Evolutionary conservation across 106 monocot species (phyloP).

Genomic region (Agapanthus africanus): DNA sequence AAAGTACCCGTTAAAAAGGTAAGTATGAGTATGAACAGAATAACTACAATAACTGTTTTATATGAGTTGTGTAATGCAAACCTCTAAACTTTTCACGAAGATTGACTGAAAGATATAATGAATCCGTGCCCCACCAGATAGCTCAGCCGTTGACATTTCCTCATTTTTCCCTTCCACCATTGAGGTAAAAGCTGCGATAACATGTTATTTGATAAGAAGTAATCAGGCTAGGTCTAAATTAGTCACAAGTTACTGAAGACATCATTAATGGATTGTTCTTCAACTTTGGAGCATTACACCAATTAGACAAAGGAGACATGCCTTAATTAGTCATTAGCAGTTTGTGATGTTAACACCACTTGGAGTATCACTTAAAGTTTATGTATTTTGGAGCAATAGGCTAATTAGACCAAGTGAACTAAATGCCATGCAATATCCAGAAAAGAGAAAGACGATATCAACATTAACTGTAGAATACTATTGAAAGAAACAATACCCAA

Average conservation of each 20-base stretch:
- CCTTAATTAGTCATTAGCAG: too few species aligned
- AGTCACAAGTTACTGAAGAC: background rate
- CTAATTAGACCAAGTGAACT: too few species aligned
- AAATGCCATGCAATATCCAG: background rate
- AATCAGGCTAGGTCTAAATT: background rate
- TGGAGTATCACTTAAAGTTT: too few species aligned
- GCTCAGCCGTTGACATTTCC: conserved; percentile 76
- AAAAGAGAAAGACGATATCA: background rate
- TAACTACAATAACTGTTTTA: background rate
- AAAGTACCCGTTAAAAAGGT: background rate
- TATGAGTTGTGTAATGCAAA: conserved; percentile 4
- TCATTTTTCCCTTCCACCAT: conserved; percentile 94
- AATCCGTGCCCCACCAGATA: conserved; percentile 95
- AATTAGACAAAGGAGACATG: too few species aligned
- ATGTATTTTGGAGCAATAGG: background rate
- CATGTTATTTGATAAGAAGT: too few species aligned
- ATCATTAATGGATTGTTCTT: too few species aligned
- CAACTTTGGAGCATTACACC: too few species aligned
- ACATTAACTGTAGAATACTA: background rate
- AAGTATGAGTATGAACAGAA: background rate
- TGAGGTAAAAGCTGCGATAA: conserved; percentile 75
- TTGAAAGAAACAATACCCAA: background rate
- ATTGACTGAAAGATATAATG: conserved; percentile 98
- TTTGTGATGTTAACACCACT: background rate
- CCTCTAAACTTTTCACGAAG: conserved; percentile 96